Evolutionary conservation across 257 asterid genomes (phyloP), one percentile per base, ranked within the genome.

Genomic region (Jasminum sambac): DNA sequence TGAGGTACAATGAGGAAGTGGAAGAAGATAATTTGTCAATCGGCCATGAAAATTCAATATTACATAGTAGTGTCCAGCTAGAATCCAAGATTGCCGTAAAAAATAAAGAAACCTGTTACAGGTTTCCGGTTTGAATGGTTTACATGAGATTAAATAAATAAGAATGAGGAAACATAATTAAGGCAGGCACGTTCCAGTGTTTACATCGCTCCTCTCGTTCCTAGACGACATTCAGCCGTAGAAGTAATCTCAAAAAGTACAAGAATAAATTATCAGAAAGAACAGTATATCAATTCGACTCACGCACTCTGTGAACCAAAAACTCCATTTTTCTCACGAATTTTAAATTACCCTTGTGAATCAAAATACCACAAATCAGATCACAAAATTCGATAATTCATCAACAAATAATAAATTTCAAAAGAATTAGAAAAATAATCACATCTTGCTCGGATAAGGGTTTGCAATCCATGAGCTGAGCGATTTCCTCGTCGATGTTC

Each of bases 361-460:
- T 30, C 36, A 30, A 17, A 78, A 57, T 12, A 9, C 23, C 30
- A 63, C 26, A 63, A 4, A 41, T 2, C 50, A 9, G 57, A 64
- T 71, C 64, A 17, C 14, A 43, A 72, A 77, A 34, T 36, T 36
- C 50, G 43, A 39, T 64, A 63, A 71, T 24, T 55, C 19, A 52
- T 52, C 1, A 52, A 52, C 3, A 17, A 9, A 19, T 52, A 52
- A 52, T 11, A 8, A 52, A 19, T 21, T 21, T 0, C 61, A 21
- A 55, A 57, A 16, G 16, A 52, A 9, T 52, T 21, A 52, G 25
- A 52, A 52, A 52, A 52, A 52, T 19, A 52, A 52, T 52, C 21
- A 90, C 96, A 90, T 90, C 96, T 69, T 77, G 90, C 43, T 90
- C 92, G 72, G 95, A 84, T 74, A 90, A 76, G 76, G 96, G 91